Evolutionary conservation across 352 stramenopile species (phyloP), one percentile per base, ranked within the genome.

Genomic region (Phytophthora boehmeriae): DNA sequence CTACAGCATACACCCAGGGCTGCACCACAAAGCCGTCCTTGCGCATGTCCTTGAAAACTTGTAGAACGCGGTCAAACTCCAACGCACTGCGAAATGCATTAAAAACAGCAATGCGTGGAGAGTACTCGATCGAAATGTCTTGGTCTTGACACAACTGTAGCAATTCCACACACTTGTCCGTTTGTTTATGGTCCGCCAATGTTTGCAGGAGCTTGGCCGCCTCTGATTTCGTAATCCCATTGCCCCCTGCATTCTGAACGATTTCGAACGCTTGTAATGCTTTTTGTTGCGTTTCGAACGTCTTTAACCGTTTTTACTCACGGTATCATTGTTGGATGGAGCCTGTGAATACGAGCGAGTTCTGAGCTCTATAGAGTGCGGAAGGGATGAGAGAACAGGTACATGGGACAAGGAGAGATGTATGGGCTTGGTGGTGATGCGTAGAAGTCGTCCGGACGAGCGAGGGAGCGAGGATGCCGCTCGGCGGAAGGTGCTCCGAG

Each of bases 21-120:
- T 83, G 68, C 14, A 78, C 67, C 22, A 80, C 66, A 48, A 76
- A 89, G 20, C 72, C 77, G 53, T 86, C 78, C 54, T 80, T 81
- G 48, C 75, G 77, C 76, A 90, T 86, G 53, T 83, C 78, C 53
- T 91, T 79, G 49, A 93, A 93, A 36, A 87, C 69, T 13, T 69
- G 66, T 38, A 93, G 56, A 27, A 78, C 83, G 20, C 78, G 54
- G 6, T 73, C 61, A 52, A 74, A 91, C 59, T 81, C 67, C 39
- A 75, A 36, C 8, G 83, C 72, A 38, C 84, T 69, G 67, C 89
- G 88, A 11, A 62, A 48, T 1, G 36, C 28, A 11, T 22, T 45
- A 6, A 49, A 57, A 19, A 17, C 46, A 49, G 39, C 17, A 10
- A 51, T 23, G 5, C 49, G 8, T n/a, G 60, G 30, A n/a, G 41